Evolutionary conservation across 2,329 filamentous ascomycete species (phyloP).

Genomic region (Colletotrichum sp.): DNA sequence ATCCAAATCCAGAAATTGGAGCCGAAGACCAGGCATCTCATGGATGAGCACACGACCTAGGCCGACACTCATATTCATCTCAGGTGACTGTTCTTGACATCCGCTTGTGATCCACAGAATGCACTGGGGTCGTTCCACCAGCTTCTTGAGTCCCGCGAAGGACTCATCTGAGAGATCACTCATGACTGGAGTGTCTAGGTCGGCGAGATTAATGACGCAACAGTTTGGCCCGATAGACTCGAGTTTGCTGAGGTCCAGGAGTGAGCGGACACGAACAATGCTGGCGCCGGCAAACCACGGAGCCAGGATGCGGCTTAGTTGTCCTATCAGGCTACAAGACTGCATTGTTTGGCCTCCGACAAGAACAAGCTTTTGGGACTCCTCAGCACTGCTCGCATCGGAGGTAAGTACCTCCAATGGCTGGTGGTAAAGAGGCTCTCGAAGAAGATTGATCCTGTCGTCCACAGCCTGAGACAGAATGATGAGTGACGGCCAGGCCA

Average conservation of each 20-base stretch:
- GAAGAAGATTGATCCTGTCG: background rate
- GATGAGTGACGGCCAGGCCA: slow-evolving; percentile 23
- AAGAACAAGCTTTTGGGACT: background rate
- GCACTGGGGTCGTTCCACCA: slow-evolving; percentile 10
- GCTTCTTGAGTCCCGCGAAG: slow-evolving; percentile 20
- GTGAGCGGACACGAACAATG: background rate
- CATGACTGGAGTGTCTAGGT: slow-evolving; percentile 25
- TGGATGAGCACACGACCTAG: slow-evolving; percentile 2
- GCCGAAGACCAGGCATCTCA: background rate
- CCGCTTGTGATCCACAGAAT: slow-evolving; percentile 26
- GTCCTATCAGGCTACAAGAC: background rate
- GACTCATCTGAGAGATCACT: slow-evolving; percentile 35
- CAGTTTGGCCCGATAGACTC: background rate
- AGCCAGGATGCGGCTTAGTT: background rate
- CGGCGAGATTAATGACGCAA: background rate
- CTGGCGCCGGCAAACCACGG: background rate
- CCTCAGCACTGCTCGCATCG: background rate
- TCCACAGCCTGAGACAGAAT: slow-evolving; percentile 20
- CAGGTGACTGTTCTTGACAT: slow-evolving; percentile 11
- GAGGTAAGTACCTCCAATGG: background rate
- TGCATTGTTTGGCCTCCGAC: background rate
- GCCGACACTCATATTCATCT: slow-evolving; percentile 19
- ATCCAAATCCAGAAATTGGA: slow-evolving; percentile 11
- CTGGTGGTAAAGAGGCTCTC: background rate
- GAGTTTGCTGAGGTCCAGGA: background rate